phyloP scores from a whole-genome alignment of 140 eudicot genomes.

The Senecio squalidus region DNA sequence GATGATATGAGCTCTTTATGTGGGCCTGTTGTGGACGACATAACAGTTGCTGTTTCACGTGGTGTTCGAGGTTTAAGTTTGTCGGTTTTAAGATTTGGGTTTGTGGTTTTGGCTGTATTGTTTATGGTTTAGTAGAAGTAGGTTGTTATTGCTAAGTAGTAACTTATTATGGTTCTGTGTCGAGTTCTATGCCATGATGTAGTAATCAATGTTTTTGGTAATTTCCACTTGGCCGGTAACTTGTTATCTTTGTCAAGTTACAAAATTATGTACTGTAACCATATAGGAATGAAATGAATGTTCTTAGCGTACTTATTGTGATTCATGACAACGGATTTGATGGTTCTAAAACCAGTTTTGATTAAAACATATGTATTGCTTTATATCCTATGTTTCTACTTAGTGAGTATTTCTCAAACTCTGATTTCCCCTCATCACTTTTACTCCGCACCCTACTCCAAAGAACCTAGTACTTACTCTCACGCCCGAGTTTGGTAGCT shows the following conservation, averaged over 20 bases:
- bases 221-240: not conserved
- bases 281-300: not conserved
- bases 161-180: not conserved
- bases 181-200: too few species aligned
- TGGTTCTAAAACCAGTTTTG: too few species aligned
- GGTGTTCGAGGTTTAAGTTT: slow-evolving; percentile 31
- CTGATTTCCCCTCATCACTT: too few species aligned
- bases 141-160: not conserved
- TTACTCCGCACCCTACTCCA: too few species aligned
- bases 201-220: not conserved
- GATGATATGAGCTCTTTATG: slow-evolving; percentile 93
- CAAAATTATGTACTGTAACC: not conserved
- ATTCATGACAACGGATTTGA: not conserved
- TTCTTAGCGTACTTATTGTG: not conserved
- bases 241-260: not conserved
- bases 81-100: slow-evolving; percentile 28
- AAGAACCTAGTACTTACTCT: too few species aligned
- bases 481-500: too few species aligned
- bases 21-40: slow-evolving; percentile 95
- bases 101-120: slow-evolving; percentile 26
- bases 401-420: too few species aligned
- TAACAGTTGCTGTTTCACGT: slow-evolving; percentile 55
- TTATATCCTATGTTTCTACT: too few species aligned
- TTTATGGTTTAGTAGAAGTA: slow-evolving; percentile 16
- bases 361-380: too few species aligned